A percentile compares a stretch with the other conserved stretches of the same genome.
Evolutionary conservation across 371 early-diverging fungal genomes (phyloP).

Genomic region (Mortierella sp.): DNA sequence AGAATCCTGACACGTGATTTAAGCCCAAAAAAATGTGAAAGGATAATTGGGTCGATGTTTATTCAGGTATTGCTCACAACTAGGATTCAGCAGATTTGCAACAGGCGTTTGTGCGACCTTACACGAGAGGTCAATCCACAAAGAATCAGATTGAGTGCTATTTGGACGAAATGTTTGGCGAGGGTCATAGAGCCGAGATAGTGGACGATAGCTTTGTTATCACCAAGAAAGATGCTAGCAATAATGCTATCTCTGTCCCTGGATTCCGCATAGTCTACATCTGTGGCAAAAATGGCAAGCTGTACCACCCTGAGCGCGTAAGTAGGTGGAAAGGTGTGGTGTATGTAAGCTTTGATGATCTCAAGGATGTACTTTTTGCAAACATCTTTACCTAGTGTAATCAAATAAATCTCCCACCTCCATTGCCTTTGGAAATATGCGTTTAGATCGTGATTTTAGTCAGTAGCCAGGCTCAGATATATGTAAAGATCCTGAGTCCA

Average conservation of each 20-base stretch:
- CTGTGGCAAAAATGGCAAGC: constrained; percentile 13
- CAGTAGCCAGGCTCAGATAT: too few relatives aligned
- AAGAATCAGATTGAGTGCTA: constrained; percentile 49
- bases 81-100: too few relatives aligned
- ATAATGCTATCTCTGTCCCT: constrained; percentile 9
- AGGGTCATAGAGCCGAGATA: constrained; percentile 28
- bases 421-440: too few relatives aligned
- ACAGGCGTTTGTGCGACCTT: too few relatives aligned
- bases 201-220: constrained; percentile 27
- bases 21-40: too few relatives aligned
- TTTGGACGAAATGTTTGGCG: constrained; percentile 39
- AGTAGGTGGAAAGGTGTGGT: background rate
- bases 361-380: constrained; percentile 8
- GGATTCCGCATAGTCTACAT: constrained; percentile 52
- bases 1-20: background rate
- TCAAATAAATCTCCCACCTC: too few relatives aligned
- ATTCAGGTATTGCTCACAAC: too few relatives aligned
- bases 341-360: constrained; percentile 2
- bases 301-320: background rate
- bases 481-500: too few relatives aligned
- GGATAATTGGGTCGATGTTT: too few relatives aligned
- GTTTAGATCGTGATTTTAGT: too few relatives aligned
- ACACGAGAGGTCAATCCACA: too few relatives aligned
- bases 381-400: too few relatives aligned
- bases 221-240: constrained; percentile 5